phyloP scores from a whole-genome alignment of 441 rosid genomes.

The Pelargonium citronellum region DNA sequence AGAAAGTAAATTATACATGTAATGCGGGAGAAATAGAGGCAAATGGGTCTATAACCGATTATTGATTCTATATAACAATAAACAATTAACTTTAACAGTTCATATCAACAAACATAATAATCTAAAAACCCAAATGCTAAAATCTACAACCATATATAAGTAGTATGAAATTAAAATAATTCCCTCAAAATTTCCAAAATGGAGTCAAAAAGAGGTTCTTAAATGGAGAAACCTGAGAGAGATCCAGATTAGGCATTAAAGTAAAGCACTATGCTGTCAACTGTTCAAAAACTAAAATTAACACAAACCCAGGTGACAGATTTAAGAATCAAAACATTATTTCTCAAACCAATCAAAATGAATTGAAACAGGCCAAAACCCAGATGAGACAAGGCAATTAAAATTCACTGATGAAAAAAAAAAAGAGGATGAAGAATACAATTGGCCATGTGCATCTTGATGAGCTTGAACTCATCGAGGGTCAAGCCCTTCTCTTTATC shows the following conservation, averaged over 20 bases:
- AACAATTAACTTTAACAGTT: background rate
- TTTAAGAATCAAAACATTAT: background rate
- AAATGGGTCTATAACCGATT: background rate
- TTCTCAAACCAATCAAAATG: no score
- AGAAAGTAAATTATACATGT: background rate
- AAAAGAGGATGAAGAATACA: slow-evolving; percentile 28
- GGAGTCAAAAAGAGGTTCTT: background rate
- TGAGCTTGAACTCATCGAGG: slow-evolving; percentile 72
- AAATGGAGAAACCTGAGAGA: background rate
- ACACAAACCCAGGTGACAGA: background rate
- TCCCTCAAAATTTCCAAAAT: background rate
- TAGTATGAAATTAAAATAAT: background rate
- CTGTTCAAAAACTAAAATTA: background rate
- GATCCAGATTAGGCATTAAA: background rate
- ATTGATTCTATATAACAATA: background rate
- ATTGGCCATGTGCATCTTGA: slow-evolving; percentile 70
- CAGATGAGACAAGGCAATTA: background rate
- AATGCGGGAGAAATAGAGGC: background rate
- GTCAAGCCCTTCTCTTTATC: slow-evolving; percentile 74
- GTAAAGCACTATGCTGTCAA: background rate
- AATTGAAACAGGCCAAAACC: background rate
- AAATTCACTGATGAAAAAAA: background rate
- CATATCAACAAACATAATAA: background rate
- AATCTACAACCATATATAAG: background rate
- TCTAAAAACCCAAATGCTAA: background rate